Evolutionary conservation across 495 filamentous ascomycete species (phyloP).

Genomic region (Podospora comata): DNA sequence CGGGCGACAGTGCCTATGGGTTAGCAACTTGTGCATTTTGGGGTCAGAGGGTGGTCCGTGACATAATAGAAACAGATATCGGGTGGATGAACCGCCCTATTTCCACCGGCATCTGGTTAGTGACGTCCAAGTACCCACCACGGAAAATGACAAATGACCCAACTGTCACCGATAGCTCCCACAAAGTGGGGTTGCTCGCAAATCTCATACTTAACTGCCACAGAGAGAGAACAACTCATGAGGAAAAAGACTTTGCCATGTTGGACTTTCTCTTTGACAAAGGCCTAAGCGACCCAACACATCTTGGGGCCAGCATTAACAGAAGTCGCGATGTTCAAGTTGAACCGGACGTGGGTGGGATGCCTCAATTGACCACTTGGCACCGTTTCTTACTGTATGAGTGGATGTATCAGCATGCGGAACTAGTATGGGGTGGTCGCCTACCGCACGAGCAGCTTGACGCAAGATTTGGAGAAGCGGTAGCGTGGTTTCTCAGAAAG

Average conservation of each 20-base stretch:
- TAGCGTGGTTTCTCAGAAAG: neutral
- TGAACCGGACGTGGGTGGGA: neutral
- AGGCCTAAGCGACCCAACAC: neutral
- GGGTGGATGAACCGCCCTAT: neutral
- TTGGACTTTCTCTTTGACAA: neutral
- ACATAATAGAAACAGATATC: neutral
- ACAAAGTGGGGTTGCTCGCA: neutral
- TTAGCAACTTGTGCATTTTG: too few relatives aligned
- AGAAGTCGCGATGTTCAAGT: neutral
- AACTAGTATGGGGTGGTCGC: too few relatives aligned
- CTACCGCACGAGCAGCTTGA: neutral
- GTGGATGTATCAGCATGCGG: neutral
- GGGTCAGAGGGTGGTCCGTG: too few relatives aligned
- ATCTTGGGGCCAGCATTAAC: neutral
- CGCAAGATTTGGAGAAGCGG: neutral
- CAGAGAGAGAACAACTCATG: neutral
- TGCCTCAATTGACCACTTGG: neutral
- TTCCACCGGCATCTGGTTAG: neutral
- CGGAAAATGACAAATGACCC: neutral
- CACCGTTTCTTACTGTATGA: neutral
- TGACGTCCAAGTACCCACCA: neutral
- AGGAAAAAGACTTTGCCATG: neutral
- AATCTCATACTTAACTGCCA: neutral
- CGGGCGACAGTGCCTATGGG: too few relatives aligned
- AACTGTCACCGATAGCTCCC: neutral